Conservation (phyloP, 176 grass and related monocot species). For the Rhynchospora tenuis region DNA sequence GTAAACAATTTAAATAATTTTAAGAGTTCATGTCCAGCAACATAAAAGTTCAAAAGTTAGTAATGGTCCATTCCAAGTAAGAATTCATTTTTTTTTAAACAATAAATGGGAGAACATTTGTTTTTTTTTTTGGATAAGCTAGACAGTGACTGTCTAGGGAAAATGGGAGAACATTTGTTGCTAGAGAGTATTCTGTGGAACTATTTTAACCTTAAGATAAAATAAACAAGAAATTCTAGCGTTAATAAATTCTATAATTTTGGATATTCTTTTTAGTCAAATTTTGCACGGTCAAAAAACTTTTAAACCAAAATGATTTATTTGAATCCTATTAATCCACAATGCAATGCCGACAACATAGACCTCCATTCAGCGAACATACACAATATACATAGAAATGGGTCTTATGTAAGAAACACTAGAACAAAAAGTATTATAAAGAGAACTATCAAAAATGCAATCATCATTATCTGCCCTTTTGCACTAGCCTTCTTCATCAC, state of each 20-base stretch:
- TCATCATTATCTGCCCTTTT: constrained; percentile 83
- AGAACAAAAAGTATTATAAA: constrained; percentile 92
- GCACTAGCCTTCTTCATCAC: constrained; percentile 79
- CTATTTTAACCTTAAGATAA: background rate
- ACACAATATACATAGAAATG: background rate
- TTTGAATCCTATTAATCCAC: background rate
- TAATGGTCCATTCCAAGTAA: no score
- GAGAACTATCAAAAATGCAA: constrained; percentile 73
- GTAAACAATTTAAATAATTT: no score
- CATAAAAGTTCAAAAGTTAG: no score
- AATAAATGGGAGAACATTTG: no score
- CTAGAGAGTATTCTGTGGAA: background rate
- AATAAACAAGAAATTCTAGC: background rate
- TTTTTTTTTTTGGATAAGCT: no score
- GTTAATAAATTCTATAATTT: background rate
- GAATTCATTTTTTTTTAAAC: no score
- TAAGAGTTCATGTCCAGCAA: no score
- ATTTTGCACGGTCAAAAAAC: background rate
- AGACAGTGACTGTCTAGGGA: no score
- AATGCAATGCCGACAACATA: background rate
- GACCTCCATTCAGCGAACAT: background rate
- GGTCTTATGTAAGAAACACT: constrained; percentile 71
- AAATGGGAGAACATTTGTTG: no score
- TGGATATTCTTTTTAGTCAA: background rate
- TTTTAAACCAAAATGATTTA: background rate